Conservation (phyloP, 371 early-diverging fungal genomes). For the Fennellomyces sp. region DNA sequence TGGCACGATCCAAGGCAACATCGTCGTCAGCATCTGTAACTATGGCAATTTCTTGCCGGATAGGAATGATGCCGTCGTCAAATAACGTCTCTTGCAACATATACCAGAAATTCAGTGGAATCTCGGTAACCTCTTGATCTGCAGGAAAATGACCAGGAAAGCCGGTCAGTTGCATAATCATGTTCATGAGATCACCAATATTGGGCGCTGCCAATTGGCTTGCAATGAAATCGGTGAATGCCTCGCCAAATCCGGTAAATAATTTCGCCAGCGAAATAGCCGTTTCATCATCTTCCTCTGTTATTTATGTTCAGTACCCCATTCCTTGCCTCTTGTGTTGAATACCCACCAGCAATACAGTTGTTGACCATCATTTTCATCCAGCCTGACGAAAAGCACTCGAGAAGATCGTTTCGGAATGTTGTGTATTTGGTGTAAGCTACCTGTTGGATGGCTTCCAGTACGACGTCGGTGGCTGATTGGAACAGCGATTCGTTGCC, state of each 20-base stretch:
- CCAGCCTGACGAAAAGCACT: conserved; percentile 57
- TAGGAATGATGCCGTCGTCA: conserved; percentile 42
- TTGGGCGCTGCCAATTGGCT: conserved; percentile 49
- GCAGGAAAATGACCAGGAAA: conserved; percentile 73
- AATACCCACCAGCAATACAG: conserved; percentile 45
- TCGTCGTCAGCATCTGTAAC: conserved; percentile 20
- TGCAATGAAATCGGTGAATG: conserved; percentile 65
- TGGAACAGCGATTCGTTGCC: conserved; percentile 51
- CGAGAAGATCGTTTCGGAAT: conserved; percentile 54
- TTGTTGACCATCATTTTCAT: conserved; percentile 46
- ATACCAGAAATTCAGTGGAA: conserved; percentile 77
- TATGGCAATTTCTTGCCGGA: conserved; percentile 8
- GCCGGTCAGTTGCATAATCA: conserved; percentile 71
- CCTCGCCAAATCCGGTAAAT: conserved; percentile 72
- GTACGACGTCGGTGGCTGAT: conserved; percentile 53
- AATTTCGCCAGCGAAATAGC: conserved; percentile 61
- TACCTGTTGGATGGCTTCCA: conserved; percentile 56
- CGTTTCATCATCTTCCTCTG: conserved; percentile 61
- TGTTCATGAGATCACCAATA: conserved; percentile 52
- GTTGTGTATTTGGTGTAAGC: conserved; percentile 36
- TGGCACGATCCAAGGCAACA: conserved; percentile 2
- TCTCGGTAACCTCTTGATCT: conserved; percentile 74
- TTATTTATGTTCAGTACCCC: not conserved
- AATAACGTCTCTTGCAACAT: conserved; percentile 69
- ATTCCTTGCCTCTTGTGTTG: not conserved